These are phyloP conservation scores for Malassezia sympodialis DNA, from an alignment of 1,284 basidiomycete genomes.

Conservation along the genomic window DNA sequence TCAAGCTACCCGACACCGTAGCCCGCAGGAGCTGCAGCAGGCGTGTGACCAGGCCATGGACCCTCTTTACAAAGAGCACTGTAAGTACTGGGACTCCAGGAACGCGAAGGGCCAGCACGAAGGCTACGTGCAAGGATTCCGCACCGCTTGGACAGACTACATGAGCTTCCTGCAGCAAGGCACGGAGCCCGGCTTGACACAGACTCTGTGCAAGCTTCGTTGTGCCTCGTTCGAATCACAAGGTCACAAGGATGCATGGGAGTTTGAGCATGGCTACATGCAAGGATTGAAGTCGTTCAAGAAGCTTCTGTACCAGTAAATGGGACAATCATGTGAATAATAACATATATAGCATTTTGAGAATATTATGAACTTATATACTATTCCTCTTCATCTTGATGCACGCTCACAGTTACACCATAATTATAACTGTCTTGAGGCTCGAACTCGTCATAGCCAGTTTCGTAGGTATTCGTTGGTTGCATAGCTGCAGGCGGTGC, in stretches of 20 bases:
- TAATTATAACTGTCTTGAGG: not conserved
- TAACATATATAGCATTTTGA: not conserved
- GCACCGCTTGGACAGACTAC: slow-evolving; percentile 63
- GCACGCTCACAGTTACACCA: slow-evolving; percentile 17
- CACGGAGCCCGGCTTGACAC: slow-evolving; percentile 58
- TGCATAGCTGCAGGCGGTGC: not conserved
- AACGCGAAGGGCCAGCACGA: slow-evolving; percentile 56
- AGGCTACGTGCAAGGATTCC: slow-evolving; percentile 61
- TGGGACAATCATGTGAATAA: not conserved
- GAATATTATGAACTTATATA: not conserved
- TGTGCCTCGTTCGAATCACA: slow-evolving; percentile 52
- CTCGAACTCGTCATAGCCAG: not conserved
- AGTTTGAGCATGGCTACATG: slow-evolving; percentile 54
- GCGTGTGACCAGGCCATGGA: slow-evolving; percentile 13
- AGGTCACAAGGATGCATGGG: slow-evolving; percentile 47
- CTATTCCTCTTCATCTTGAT: slow-evolving; percentile 16
- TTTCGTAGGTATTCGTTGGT: not conserved
- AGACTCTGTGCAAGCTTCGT: slow-evolving; percentile 56
- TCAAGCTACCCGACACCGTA: not conserved
- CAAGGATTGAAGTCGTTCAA: slow-evolving; percentile 51
- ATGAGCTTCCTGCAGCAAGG: slow-evolving; percentile 53
- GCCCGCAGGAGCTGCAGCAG: not conserved
- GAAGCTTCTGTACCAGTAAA: not conserved
- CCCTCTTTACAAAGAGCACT: slow-evolving; percentile 14
- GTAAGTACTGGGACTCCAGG: slow-evolving; percentile 53